These are phyloP conservation scores for Albatrellus sp. DNA, from an alignment of 1,284 basidiomycete species.

Conservation along the genomic window DNA sequence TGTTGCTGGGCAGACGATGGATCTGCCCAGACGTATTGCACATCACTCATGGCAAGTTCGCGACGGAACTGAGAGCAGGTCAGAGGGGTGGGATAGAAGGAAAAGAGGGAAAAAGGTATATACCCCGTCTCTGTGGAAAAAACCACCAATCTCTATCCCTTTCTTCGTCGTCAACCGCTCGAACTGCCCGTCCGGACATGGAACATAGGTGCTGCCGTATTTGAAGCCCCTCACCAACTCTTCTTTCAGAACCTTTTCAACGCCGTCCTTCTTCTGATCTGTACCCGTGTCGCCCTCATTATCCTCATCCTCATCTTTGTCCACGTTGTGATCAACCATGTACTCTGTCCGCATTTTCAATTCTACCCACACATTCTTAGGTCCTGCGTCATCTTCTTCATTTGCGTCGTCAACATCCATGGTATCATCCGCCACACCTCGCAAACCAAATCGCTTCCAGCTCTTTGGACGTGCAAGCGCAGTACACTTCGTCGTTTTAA, in stretches of 20 bases:
- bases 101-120: slow-evolving; percentile 4
- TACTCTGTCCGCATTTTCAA: slow-evolving; percentile 49
- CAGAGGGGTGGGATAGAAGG: background rate
- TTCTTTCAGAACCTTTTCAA: slow-evolving; percentile 52
- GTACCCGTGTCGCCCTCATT: slow-evolving; percentile 18
- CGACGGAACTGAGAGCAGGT: slow-evolving; percentile 49
- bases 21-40: slow-evolving; percentile 81
- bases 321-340: slow-evolving; percentile 29
- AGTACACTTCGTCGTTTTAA: slow-evolving; percentile 80
- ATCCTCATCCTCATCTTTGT: slow-evolving; percentile 16
- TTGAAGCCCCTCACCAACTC: slow-evolving; percentile 77
- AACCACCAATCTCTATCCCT: slow-evolving; percentile 82
- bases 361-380: slow-evolving; percentile 34
- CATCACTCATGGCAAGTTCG: slow-evolving; percentile 76
- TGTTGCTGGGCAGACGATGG: slow-evolving; percentile 58
- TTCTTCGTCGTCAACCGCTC: slow-evolving; percentile 57
- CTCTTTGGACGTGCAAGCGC: slow-evolving; percentile 59
- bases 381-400: slow-evolving; percentile 19
- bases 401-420: slow-evolving; percentile 14
- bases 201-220: slow-evolving; percentile 84
- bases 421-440: slow-evolving; percentile 20
- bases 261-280: slow-evolving; percentile 19
- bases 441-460: slow-evolving; percentile 70
- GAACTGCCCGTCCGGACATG: slow-evolving; percentile 74
- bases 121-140: slow-evolving; percentile 63